Base-by-base conservation (phyloP, 2,329 filamentous ascomycete genomes). In the Helminthosporium solani region DNA sequence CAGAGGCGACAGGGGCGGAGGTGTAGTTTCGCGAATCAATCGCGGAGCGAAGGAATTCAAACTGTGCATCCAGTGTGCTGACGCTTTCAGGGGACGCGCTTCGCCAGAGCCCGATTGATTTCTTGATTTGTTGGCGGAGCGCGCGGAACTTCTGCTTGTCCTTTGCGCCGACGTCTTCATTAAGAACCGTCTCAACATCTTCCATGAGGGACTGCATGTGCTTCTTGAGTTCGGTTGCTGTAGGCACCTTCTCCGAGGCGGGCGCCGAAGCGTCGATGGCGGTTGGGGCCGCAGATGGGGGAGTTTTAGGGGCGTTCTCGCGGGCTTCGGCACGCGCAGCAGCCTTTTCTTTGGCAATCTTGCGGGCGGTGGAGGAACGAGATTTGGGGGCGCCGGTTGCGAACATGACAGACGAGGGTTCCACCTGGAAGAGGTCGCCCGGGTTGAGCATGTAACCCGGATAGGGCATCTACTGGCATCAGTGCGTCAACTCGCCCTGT, bases 361-460 rank as follows among this genome's bases (percentile, higher is more conserved):
- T 56, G 51, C 65, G 64, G 18, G 60, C 63, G 40, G 49, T 55
- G 3, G 60, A 53, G 40, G 63, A 61, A 40, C 63, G 62, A 12
- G 48, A 50, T 72, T 90, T 94, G 39, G 82, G 80, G 20, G 81
- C 79, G 47, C 94, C 94, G 1, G 91, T 96, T 27, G 89, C 92
- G 62, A 81, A 91, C 71, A 99, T 79, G 46, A 99, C 94, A 59
- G 86, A 84, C 31, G 96, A 89, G 28, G 88, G 80, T 16, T 96
- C 87, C 60, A 99, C 92, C 69, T 95, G 90, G 78, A 99, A 99
- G 84, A 99, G 89, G 70, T 99, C 94, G 58, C 94, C 94, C 2
- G 94, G 95, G 71, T 99, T 99, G 31, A 99, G 81, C 55, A 90
- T 84, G 71, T 99, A 99, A 44, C 90, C 87, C 7, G 94, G 91